phyloP scores from a whole-genome alignment of 768 basidiomycete species.

The Boletus rufocinnamomeus region DNA sequence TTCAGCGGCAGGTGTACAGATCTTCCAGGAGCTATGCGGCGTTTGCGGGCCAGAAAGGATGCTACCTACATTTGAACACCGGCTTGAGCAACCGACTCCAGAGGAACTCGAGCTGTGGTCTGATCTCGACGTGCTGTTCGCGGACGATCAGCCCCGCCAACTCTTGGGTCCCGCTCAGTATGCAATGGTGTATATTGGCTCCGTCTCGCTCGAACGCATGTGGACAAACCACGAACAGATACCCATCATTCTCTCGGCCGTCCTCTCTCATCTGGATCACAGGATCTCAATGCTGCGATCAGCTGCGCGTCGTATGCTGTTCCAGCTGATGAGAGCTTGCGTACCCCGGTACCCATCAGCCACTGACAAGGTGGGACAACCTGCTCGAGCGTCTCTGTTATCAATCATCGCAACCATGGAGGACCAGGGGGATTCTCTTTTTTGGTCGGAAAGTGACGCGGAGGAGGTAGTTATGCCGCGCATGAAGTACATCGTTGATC shows the following conservation, averaged over 20 bases:
- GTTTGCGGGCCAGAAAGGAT: constrained; percentile 85
- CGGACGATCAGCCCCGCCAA: constrained; percentile 63
- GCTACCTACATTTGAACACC: constrained; percentile 76
- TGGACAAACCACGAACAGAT: constrained; percentile 75
- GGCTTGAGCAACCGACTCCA: constrained; percentile 56
- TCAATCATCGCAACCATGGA: constrained; percentile 56
- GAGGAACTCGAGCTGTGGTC: constrained; percentile 78
- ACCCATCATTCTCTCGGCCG: constrained; percentile 72
- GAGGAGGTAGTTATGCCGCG: constrained; percentile 58
- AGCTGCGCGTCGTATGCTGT: constrained; percentile 75
- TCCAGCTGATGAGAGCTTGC: constrained; percentile 84
- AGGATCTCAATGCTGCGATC: constrained; percentile 66
- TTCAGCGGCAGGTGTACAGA: constrained; percentile 65
- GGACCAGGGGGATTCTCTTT: constrained; percentile 52
- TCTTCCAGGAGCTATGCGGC: constrained; percentile 83
- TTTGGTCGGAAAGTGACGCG: constrained; percentile 75
- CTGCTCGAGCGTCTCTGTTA: constrained; percentile 51
- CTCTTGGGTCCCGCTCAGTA: constrained; percentile 83
- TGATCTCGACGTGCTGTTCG: constrained; percentile 75
- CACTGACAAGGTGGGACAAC: constrained; percentile 55
- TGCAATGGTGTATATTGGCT: constrained; percentile 81
- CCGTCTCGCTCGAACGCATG: constrained; percentile 71
- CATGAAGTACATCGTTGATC: constrained; percentile 67
- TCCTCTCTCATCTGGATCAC: constrained; percentile 84
- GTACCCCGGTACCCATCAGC: constrained; percentile 74